Base-by-base conservation (phyloP, 2,329 filamentous ascomycete genomes). In the Curvularia hawaiiensis region DNA sequence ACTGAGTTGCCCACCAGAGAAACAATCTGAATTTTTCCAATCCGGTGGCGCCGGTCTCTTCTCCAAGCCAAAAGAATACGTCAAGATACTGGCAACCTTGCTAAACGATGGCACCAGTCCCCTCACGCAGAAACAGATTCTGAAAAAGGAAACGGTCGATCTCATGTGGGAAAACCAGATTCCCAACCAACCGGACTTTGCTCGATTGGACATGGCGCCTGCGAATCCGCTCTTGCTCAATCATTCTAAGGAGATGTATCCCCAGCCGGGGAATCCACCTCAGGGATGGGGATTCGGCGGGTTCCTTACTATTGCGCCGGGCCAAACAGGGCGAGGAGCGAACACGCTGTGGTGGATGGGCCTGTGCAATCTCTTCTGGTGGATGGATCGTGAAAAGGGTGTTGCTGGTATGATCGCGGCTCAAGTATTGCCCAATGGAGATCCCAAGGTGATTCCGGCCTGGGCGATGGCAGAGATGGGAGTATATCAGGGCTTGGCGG, bases 121-220 rank as follows among this genome's bases (percentile, higher is more conserved):
- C 0, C 78, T 65, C 0, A 90, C 85, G 0, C 82, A 83, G 1
- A 70, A 72, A 0, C 77, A 79, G 50, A 81, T 91, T 31, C 78
- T 91, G 7, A 76, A 79, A 20, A 78, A 80, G 16, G 77, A 80
- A 30, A 89, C 86, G 0, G 83, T 91, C 0, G 80, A 87, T 12
- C 73, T 83, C 31, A 88, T 90, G 84, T 90, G 87, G 71, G 78
- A 77, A 55, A 90, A 90, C 68, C 86, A 87, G 61, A 82, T 88
- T 50, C 79, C 83, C 0, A 58, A 81, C 1, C 68, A 74, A 47
- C 84, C 85, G 0, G 67, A 87, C 59, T 85, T 84, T 54, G 78
- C 79, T 1, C 77, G 82, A 1, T 33, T 35, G 7, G 61, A 66
- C 2, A 76, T 84, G 2, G 70, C 79, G 0, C 78, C 79, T 1